Evolutionary conservation across 2,329 filamentous ascomycete species (phyloP), one percentile per base, ranked within the genome.

Genomic region (Coniochaeta ligniaria): DNA sequence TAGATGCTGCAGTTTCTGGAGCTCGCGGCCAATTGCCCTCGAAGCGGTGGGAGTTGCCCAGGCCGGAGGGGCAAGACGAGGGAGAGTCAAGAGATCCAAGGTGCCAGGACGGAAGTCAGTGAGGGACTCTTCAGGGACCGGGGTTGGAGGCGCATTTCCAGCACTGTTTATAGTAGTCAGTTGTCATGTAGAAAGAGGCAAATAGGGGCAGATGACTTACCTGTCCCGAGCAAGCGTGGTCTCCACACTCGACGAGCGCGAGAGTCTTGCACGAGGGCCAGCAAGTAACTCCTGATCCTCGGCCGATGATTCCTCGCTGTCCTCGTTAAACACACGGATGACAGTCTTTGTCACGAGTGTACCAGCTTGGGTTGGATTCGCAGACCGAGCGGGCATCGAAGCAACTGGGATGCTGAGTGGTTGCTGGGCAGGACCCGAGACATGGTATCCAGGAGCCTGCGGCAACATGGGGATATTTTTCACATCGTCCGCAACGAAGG

Each of bases 1-100:
- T 1, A 86, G 73, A 61, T 83, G 83, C 36, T 90, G 75, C 0
- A 93, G 76, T 9, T 80, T 78, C 59, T 79, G 80, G 52, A 96
- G 80, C 65, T 92, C 88, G 45, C 78, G 79, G 62, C 85, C 82
- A 0, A 95, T 78, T 3, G 82, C 75, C 67, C 80, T 86, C 2
- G 85, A 87, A 1, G 88, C 88, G 1, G 72, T 64, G 0, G 75
- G 70, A 0, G 84, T 87, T 6, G 89, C 89, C 74, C 90, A 91
- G 1, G 76, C 72, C 0, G 91, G 90, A 8, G 82, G 74, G 1
- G 80, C 74, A n/a, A 96, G 80, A 60, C 86, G 80, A 0, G 85
- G 85, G 6, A 96, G 77, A 0, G 75, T 81, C 0, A 72, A 75
- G 55, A 84, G 78, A 63, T 91, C 81, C 7, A 96, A 77, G 0